Conservation (phyloP, 306 rosid species). For the Geum urbanum region DNA sequence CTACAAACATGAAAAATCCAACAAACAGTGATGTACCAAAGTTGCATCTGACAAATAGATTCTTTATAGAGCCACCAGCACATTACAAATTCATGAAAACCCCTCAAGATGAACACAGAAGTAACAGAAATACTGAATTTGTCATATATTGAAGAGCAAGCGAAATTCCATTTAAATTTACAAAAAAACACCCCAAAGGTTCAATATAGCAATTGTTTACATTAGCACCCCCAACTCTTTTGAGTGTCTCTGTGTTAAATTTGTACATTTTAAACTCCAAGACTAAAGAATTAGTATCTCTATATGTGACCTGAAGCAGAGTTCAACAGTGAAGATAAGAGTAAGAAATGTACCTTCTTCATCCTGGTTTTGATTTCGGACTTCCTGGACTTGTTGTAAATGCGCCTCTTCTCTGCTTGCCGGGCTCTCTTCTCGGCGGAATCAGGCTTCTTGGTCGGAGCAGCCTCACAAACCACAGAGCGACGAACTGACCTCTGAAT, state of each 20-base stretch:
- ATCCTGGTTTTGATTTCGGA: constrained; percentile 79
- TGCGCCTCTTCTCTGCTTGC: constrained; percentile 78
- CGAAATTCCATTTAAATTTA: background rate
- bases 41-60: background rate
- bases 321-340: too few relatives aligned
- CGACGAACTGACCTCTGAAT: constrained; percentile 38
- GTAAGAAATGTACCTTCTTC: constrained; percentile 55
- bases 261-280: background rate
- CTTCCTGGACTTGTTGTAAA: constrained; percentile 73
- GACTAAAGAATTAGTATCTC: background rate
- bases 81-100: background rate
- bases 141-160: background rate
- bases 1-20: too few relatives aligned
- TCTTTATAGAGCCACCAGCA: background rate
- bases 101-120: background rate
- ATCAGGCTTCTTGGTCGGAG: constrained; percentile 59
- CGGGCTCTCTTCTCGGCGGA: constrained; percentile 86
- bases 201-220: too few relatives aligned
- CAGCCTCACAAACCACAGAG: constrained; percentile 63
- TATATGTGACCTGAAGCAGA: background rate
- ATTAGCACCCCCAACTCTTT: background rate
- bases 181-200: background rate
- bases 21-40: background rate
- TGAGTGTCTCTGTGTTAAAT: background rate
- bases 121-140: background rate